Evolutionary conservation across 1,139 yeast species (phyloP).

Genomic region (Pichia sp.): DNA sequence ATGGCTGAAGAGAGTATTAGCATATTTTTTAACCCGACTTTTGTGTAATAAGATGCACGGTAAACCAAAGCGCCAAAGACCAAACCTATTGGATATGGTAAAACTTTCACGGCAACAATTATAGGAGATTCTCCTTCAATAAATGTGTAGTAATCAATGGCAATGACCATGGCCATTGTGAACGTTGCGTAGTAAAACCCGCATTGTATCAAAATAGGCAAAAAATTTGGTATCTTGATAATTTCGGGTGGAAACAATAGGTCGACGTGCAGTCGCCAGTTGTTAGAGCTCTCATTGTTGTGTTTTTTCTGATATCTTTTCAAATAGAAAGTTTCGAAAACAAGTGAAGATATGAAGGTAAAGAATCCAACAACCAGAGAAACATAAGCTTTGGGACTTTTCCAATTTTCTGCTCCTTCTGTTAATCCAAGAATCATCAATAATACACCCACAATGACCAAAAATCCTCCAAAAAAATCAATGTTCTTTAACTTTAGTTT

Average conservation of each 20-base stretch:
- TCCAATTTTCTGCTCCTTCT: conserved; percentile 36
- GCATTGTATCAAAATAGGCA: conserved; percentile 16
- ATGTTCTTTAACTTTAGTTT: conserved; percentile 25
- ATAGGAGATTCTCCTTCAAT: conserved; percentile 26
- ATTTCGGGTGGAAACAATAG: conserved; percentile 25
- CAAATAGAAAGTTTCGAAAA: conserved; percentile 23
- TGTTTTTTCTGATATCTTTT: conserved; percentile 19
- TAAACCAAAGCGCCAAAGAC: conserved; percentile 18
- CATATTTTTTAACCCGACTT: conserved; percentile 23
- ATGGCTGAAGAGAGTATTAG: conserved; percentile 22
- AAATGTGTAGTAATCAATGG: conserved; percentile 21
- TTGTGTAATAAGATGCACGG: conserved; percentile 13
- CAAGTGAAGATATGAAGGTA: conserved; percentile 22
- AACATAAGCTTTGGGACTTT: conserved; percentile 31
- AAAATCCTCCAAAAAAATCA: conserved; percentile 30
- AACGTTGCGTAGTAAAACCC: conserved; percentile 15
- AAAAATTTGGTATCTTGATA: conserved; percentile 22
- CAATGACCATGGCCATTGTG: conserved; percentile 11
- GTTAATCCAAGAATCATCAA: conserved; percentile 36
- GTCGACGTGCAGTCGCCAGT: conserved; percentile 23
- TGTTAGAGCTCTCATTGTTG: conserved; percentile 13
- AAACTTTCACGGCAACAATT: conserved; percentile 30
- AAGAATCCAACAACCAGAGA: conserved; percentile 31
- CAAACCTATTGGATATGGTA: conserved; percentile 26
- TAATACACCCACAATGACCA: conserved; percentile 32